These are phyloP conservation scores for Maudiozyma serrabonitensis DNA, from an alignment of 805 yeast genomes.

Conservation along the genomic window DNA sequence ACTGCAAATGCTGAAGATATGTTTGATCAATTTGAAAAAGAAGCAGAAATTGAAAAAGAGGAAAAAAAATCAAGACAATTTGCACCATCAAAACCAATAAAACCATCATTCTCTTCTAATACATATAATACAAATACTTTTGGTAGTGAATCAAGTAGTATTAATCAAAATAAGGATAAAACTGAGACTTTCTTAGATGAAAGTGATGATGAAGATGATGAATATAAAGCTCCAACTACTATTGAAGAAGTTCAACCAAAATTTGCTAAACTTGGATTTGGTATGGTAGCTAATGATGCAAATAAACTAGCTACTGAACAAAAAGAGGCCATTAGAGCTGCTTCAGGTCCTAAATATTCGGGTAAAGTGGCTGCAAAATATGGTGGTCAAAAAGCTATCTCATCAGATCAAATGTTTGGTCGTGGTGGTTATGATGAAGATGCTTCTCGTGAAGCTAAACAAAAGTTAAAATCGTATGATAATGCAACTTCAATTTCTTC, in stretches of 20 bases:
- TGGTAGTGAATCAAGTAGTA: background rate
- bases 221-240: conserved; percentile 7
- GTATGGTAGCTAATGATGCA: conserved; percentile 67
- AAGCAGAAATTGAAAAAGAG: conserved; percentile 76
- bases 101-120: conserved; percentile 3
- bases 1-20: conserved; percentile 39
- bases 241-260: conserved; percentile 42
- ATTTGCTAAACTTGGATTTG: conserved; percentile 80
- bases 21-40: conserved; percentile 59
- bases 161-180: conserved; percentile 6
- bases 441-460: conserved; percentile 68
- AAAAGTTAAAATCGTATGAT: conserved; percentile 70
- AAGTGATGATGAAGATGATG: conserved; percentile 8
- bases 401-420: conserved; percentile 91
- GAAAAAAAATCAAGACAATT: conserved; percentile 30
- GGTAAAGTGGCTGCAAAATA: conserved; percentile 70
- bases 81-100: background rate
- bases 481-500: conserved; percentile 91
- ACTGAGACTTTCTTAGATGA: conserved; percentile 13
- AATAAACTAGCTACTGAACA: conserved; percentile 35
- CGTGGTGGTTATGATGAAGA: conserved; percentile 73
- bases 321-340: conserved; percentile 32
- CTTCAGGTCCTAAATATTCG: conserved; percentile 52
- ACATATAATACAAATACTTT: conserved; percentile 3
- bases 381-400: conserved; percentile 87